A percentile compares a stretch with the other conserved stretches of the same genome.
Evolutionary conservation across 306 rosid genomes (phyloP).

Genomic region (Citrullus colocynthis): DNA sequence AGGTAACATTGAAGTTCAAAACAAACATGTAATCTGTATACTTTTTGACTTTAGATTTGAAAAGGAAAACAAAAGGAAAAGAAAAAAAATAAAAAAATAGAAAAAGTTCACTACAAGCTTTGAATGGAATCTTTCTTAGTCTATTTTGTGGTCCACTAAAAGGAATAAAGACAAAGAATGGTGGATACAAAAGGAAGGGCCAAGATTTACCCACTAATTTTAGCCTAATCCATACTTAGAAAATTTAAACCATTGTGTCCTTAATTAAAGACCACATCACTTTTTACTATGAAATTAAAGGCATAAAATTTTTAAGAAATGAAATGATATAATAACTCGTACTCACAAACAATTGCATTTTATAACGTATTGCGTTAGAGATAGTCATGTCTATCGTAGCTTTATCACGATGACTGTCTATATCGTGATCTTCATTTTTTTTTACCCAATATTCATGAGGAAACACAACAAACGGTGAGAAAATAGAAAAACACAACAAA

Average conservation of each 20-base stretch:
- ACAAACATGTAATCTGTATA: background rate
- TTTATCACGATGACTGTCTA: too few species aligned
- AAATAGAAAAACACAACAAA: too few species aligned
- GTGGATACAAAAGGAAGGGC: background rate
- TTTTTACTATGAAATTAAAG: too few species aligned
- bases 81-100: background rate
- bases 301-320: too few species aligned
- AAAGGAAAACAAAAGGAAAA: background rate
- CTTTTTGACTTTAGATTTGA: background rate
- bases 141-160: slow-evolving; percentile 1
- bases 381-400: too few species aligned
- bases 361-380: too few species aligned
- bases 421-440: too few species aligned
- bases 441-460: too few species aligned
- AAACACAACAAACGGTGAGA: too few species aligned
- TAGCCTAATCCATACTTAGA: background rate
- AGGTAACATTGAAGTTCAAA: background rate
- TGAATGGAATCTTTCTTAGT: slow-evolving; percentile 2
- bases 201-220: background rate
- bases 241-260: background rate
- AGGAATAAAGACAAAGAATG: slow-evolving; percentile 5
- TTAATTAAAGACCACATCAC: too few species aligned
- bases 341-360: too few species aligned
- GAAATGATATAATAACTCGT: too few species aligned
- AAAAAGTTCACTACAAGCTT: background rate